These are phyloP conservation scores for Arachis stenosperma DNA, from an alignment of 306 rosid species.

Conservation along the genomic window DNA sequence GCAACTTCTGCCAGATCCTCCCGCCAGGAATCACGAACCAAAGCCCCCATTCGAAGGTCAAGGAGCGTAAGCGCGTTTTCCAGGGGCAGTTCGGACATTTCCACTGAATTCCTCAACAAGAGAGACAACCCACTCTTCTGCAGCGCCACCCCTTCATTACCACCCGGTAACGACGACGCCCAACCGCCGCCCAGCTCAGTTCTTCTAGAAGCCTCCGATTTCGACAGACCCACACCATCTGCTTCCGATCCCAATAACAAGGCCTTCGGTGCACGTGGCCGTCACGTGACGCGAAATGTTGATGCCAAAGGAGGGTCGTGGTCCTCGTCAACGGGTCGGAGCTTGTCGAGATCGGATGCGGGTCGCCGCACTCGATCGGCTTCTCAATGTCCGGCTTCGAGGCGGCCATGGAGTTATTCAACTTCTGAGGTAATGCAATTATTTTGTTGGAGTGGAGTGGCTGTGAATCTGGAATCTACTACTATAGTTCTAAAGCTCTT, in stretches of 20 bases:
- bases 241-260: neutral
- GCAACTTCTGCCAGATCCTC: constrained; percentile 38
- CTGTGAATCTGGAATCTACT: no score
- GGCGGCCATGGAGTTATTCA: constrained; percentile 42
- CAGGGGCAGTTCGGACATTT: constrained; percentile 41
- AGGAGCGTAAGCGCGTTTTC: constrained; percentile 83
- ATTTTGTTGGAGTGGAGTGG: no score
- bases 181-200: constrained; percentile 24
- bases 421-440: constrained; percentile 62
- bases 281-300: constrained; percentile 47
- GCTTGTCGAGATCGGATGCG: constrained; percentile 50
- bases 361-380: constrained; percentile 66
- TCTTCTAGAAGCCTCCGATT: constrained; percentile 23
- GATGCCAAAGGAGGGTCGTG: constrained; percentile 27
- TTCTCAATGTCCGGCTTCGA: constrained; percentile 60
- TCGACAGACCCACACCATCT: neutral
- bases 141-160: neutral
- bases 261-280: constrained; percentile 49
- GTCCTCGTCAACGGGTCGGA: constrained; percentile 43
- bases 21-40: constrained; percentile 28
- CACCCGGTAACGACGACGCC: constrained; percentile 14
- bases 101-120: constrained; percentile 69
- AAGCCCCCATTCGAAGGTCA: constrained; percentile 69
- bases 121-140: constrained; percentile 87
- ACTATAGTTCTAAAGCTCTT: no score